These are phyloP conservation scores for Scedosporium apiospermum DNA, from an alignment of 2,329 filamentous ascomycete genomes.

Conservation along the genomic window DNA sequence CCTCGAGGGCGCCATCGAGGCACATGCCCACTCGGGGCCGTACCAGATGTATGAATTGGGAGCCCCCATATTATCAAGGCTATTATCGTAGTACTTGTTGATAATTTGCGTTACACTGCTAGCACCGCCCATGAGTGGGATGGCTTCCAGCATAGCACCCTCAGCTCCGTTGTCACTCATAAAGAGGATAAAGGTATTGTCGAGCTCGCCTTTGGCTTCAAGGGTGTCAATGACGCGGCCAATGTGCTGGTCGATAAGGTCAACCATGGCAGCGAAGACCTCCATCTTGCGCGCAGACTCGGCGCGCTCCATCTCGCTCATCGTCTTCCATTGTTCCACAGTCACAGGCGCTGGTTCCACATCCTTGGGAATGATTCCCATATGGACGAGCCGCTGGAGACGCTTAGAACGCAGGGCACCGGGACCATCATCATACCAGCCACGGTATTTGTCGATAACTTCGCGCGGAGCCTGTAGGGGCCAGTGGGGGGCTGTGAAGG, in stretches of 20 bases:
- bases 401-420: neutral
- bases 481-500: conserved; percentile 45
- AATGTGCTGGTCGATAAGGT: conserved; percentile 42
- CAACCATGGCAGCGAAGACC: conserved; percentile 47
- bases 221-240: conserved; percentile 43
- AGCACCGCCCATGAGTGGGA: conserved; percentile 12
- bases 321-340: conserved; percentile 10
- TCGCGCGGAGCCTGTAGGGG: conserved; percentile 21
- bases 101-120: conserved; percentile 13
- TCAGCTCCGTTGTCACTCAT: conserved; percentile 39
- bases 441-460: neutral
- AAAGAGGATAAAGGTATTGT: conserved; percentile 45
- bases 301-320: conserved; percentile 11
- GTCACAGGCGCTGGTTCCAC: neutral
- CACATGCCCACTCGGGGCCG: conserved; percentile 41
- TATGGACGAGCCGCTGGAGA: neutral
- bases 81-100: conserved; percentile 47
- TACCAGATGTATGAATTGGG: conserved; percentile 48
- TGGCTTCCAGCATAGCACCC: conserved; percentile 11
- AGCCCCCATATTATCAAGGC: conserved; percentile 43
- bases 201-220: conserved; percentile 36
- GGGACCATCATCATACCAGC: neutral
- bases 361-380: neutral
- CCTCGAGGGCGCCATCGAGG: conserved; percentile 18
- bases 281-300: conserved; percentile 25